A percentile compares a stretch with the other conserved stretches of the same genome.
Evolutionary conservation across 1,139 yeast species (phyloP).

Genomic region (Candida tetrigidarum): DNA sequence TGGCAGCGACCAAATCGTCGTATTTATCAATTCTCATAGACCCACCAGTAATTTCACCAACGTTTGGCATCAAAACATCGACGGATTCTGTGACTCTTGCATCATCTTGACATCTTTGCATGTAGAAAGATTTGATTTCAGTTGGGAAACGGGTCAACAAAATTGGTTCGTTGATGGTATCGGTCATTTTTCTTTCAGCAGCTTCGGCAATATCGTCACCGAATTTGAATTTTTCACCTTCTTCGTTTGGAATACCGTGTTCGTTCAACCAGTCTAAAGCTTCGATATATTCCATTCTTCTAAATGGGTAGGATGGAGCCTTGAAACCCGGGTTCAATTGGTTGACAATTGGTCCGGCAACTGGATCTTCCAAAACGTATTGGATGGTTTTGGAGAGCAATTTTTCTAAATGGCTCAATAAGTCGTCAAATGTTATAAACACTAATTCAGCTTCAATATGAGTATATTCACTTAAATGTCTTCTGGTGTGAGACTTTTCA

Average conservation of each 20-base stretch:
- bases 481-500: constrained; percentile 97
- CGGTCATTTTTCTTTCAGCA: constrained; percentile 99
- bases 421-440: constrained; percentile 83
- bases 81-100: constrained; percentile 96
- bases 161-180: constrained; percentile 89
- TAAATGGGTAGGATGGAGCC: constrained; percentile 84
- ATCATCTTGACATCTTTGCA: constrained; percentile 91
- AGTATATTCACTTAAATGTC: constrained; percentile 97
- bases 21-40: constrained; percentile 92
- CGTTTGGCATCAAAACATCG: constrained; percentile 98
- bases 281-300: constrained; percentile 87
- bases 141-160: constrained; percentile 94
- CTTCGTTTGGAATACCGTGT: constrained; percentile 92
- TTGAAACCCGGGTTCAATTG: constrained; percentile 91
- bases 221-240: constrained; percentile 87
- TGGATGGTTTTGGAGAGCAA: constrained; percentile 71
- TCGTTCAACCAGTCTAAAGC: constrained; percentile 98
- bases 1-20: constrained; percentile 86
- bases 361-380: constrained; percentile 84
- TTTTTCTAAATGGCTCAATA: constrained; percentile 83
- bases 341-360: constrained; percentile 86
- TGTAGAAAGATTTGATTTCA: constrained; percentile 96
- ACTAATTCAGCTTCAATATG: constrained; percentile 96
- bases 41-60: constrained; percentile 98
- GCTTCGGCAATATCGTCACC: constrained; percentile 99